These are phyloP conservation scores for Sordaria brevicollis DNA, from an alignment of 495 filamentous ascomycete species.

Conservation along the genomic window DNA sequence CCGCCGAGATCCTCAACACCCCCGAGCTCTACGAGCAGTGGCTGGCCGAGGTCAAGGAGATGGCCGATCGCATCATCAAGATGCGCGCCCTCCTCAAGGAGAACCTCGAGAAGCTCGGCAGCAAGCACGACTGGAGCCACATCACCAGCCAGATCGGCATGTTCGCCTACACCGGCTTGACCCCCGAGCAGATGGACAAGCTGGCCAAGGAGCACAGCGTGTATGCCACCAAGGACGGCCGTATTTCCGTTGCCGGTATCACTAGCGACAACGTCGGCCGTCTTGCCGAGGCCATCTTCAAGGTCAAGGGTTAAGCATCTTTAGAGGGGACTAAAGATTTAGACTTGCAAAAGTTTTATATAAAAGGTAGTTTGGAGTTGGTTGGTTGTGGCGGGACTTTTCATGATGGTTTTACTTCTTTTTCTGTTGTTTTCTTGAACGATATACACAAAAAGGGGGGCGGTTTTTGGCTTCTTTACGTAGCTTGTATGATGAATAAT, in stretches of 20 bases:
- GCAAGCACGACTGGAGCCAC: conserved; percentile 95
- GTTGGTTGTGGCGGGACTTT: background rate
- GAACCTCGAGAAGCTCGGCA: conserved; percentile 87
- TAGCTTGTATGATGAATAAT: background rate
- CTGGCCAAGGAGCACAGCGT: conserved; percentile 97
- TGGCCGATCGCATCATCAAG: conserved; percentile 97
- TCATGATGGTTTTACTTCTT: conserved; percentile 1
- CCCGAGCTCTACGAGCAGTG: conserved; percentile 81
- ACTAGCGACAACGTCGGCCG: conserved; percentile 86
- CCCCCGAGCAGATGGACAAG: conserved; percentile 81
- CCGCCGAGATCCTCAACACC: conserved; percentile 85
- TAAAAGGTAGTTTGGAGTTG: conserved; percentile 9
- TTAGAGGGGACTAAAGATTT: background rate
- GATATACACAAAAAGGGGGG: background rate
- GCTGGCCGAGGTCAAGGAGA: conserved; percentile 93
- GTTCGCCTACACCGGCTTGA: conserved; percentile 97
- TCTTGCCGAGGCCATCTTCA: conserved; percentile 90
- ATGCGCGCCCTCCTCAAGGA: conserved; percentile 90
- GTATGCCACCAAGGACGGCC: conserved; percentile 93
- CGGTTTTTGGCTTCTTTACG: background rate
- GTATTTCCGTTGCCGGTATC: conserved; percentile 96
- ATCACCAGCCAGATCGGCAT: conserved; percentile 98
- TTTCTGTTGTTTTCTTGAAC: background rate
- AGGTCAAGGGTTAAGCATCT: conserved; percentile 55
- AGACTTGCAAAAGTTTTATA: conserved; percentile 1